Conservation (phyloP, 2,329 filamentous ascomycete genomes). For the Fonsecaea pugnacius region DNA sequence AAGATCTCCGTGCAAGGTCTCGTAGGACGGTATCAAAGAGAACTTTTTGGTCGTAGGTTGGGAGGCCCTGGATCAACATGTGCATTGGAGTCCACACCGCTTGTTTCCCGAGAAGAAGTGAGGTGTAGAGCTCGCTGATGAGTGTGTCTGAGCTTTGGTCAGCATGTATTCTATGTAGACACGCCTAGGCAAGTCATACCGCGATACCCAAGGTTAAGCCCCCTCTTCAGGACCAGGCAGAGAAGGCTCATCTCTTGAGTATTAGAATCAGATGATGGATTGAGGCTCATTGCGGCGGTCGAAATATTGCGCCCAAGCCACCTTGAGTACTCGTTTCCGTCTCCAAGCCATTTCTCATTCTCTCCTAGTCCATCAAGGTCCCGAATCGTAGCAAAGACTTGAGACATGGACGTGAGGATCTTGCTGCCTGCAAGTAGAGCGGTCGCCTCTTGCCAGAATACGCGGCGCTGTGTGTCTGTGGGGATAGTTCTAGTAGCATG, state of each 20-base stretch:
- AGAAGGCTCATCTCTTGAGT: slow-evolving; percentile 42
- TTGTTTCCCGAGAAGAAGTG: slow-evolving; percentile 43
- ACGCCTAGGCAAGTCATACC: slow-evolving; percentile 52
- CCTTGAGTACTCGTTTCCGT: slow-evolving; percentile 65
- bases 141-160: slow-evolving; percentile 44
- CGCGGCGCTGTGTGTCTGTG: slow-evolving; percentile 40
- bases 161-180: background rate
- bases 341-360: slow-evolving; percentile 63
- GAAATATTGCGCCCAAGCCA: slow-evolving; percentile 74
- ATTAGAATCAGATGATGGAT: slow-evolving; percentile 38
- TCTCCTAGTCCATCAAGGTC: slow-evolving; percentile 39
- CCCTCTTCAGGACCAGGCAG: slow-evolving; percentile 59
- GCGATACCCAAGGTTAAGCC: slow-evolving; percentile 72
- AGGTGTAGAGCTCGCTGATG: slow-evolving; percentile 46
- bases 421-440: slow-evolving; percentile 64
- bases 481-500: slow-evolving; percentile 49
- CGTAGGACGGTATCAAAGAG: slow-evolving; percentile 53
- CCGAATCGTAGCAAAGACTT: slow-evolving; percentile 52
- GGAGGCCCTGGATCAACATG: slow-evolving; percentile 49
- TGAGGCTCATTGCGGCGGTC: slow-evolving; percentile 50
- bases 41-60: slow-evolving; percentile 54
- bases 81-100: slow-evolving; percentile 41
- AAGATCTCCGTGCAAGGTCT: slow-evolving; percentile 49
- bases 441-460: slow-evolving; percentile 68
- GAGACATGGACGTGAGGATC: slow-evolving; percentile 61